phyloP scores from a whole-genome alignment of 768 basidiomycete species.

The Termitomyces sp. region DNA sequence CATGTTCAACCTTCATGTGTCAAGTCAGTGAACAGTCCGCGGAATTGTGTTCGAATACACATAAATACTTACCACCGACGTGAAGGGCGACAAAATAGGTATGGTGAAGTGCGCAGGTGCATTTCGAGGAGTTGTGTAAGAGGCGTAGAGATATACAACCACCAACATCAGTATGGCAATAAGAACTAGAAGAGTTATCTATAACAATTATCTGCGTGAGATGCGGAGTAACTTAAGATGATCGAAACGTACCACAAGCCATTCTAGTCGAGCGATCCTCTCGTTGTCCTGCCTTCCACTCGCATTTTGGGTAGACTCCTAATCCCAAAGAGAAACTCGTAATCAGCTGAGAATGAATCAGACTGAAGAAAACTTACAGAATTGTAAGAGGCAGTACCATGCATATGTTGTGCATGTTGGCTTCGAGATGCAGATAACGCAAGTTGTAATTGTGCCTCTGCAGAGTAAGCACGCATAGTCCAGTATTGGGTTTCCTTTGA shows the following conservation, averaged over 20 bases:
- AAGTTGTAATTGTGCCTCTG: constrained; percentile 53
- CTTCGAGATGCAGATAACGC: neutral
- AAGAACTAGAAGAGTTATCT: constrained; percentile 33
- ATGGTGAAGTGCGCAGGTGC: constrained; percentile 69
- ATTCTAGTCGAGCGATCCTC: constrained; percentile 50
- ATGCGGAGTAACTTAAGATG: too few species aligned
- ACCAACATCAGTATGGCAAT: constrained; percentile 34
- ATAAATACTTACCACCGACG: constrained; percentile 58
- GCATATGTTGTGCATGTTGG: constrained; percentile 27
- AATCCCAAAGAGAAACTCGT: neutral
- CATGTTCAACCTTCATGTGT: constrained; percentile 62
- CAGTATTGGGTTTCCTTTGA: constrained; percentile 55
- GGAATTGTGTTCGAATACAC: neutral
- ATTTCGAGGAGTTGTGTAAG: constrained; percentile 26
- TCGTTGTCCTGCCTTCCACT: constrained; percentile 43
- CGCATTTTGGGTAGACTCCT: constrained; percentile 42
- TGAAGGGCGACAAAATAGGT: constrained; percentile 75
- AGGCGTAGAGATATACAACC: constrained; percentile 33
- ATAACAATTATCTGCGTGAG: constrained; percentile 5
- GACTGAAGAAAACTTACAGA: constrained; percentile 5
- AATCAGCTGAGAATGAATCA: neutral
- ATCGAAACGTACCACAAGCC: too few species aligned
- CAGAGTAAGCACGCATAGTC: constrained; percentile 63
- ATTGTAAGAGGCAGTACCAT: constrained; percentile 49
- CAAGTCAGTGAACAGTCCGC: neutral